phyloP scores from a whole-genome alignment of 768 basidiomycete genomes.

The Leccinum arenicola region DNA sequence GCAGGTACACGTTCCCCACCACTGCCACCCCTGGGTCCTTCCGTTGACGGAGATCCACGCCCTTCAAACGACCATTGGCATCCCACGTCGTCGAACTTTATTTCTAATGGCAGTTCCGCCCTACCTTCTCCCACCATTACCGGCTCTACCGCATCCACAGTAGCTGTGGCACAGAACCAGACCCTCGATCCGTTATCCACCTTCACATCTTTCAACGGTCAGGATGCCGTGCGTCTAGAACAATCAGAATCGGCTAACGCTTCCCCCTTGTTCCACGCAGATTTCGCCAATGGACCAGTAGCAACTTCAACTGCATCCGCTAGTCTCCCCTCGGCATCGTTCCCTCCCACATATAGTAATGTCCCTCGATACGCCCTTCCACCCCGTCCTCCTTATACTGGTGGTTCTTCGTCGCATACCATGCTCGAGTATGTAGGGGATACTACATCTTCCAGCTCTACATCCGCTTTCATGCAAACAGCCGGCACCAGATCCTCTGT shows the following conservation, averaged over 20 bases:
- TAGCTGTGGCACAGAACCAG: conserved; percentile 9
- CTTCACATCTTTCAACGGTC: conserved; percentile 21
- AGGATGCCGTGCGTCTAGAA: conserved; percentile 13
- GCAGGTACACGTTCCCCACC: conserved; percentile 26
- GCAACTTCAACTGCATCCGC: conserved; percentile 13
- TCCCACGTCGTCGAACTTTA: conserved; percentile 19
- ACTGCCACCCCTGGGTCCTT: conserved; percentile 24
- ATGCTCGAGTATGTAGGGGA: conserved; percentile 18
- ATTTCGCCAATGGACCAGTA: conserved; percentile 3
- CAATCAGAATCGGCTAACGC: conserved; percentile 10
- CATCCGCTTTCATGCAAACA: conserved; percentile 21
- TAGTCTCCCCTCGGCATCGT: conserved; percentile 10
- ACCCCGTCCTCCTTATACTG: conserved; percentile 20
- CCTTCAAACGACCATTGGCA: conserved; percentile 19
- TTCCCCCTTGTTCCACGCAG: conserved; percentile 12
- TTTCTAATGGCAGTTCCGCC: conserved; percentile 8
- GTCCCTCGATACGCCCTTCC: conserved; percentile 14
- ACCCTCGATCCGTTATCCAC: conserved; percentile 17
- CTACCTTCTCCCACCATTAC: conserved; percentile 2
- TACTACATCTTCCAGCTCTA: conserved; percentile 2
- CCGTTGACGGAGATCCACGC: conserved; percentile 14
- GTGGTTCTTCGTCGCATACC: conserved; percentile 14
- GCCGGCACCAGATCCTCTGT: conserved; percentile 8
- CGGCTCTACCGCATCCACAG: conserved; percentile 7
- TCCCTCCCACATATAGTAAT: conserved; percentile 24